phyloP scores from a whole-genome alignment of 2,329 filamentous ascomycete species.

The Ophiostoma angusticollis region DNA sequence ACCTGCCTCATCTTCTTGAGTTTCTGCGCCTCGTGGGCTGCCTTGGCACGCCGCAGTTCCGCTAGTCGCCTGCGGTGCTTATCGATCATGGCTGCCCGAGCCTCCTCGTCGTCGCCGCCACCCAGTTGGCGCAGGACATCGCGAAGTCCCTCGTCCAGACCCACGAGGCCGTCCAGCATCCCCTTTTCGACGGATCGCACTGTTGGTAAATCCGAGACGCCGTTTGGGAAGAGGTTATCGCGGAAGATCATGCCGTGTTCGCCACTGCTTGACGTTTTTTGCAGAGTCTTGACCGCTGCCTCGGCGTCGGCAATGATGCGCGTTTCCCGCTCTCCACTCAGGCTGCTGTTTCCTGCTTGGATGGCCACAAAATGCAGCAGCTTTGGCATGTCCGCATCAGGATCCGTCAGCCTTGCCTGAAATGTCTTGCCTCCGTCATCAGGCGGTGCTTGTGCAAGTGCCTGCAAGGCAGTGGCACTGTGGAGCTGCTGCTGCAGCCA shows the following conservation, averaged over 20 bases:
- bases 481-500: slow-evolving; percentile 28
- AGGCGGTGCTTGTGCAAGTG: slow-evolving; percentile 15
- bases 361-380: not conserved
- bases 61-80: slow-evolving; percentile 26
- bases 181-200: slow-evolving; percentile 6
- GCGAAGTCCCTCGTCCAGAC: slow-evolving; percentile 11
- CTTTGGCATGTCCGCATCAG: slow-evolving; percentile 10
- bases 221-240: slow-evolving; percentile 10
- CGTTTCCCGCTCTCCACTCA: not conserved
- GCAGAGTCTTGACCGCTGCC: slow-evolving; percentile 8
- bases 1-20: slow-evolving; percentile 26
- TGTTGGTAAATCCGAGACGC: slow-evolving; percentile 1
- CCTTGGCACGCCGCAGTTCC: slow-evolving; percentile 47
- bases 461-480: slow-evolving; percentile 13
- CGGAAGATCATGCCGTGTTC: slow-evolving; percentile 13
- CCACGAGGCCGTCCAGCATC: slow-evolving; percentile 4
- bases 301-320: slow-evolving; percentile 5
- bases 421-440: slow-evolving; percentile 3
- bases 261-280: slow-evolving; percentile 5
- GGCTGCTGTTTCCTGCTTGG: not conserved
- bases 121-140: slow-evolving; percentile 6
- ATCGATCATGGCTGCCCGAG: slow-evolving; percentile 16
- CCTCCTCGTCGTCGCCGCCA: slow-evolving; percentile 6
- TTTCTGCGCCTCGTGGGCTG: slow-evolving; percentile 32
- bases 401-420: slow-evolving; percentile 5